Percentiles rank a stretch among this genome's conserved stretches.
These are phyloP conservation scores for Salix suchowensis DNA, from an alignment of 345 rosid species.

Conservation along the genomic window DNA sequence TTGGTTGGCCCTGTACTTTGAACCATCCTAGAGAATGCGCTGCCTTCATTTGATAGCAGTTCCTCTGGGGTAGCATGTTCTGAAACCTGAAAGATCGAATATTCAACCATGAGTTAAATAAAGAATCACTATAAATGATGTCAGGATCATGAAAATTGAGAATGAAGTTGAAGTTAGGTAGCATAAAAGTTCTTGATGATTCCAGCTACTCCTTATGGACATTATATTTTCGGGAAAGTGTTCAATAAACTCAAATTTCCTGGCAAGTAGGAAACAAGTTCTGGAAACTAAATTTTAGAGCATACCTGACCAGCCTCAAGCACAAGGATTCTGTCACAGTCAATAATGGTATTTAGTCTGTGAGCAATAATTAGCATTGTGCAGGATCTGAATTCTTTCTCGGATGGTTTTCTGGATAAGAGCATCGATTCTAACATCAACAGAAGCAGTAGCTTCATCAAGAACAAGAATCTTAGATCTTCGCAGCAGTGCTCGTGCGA, in stretches of 20 bases:
- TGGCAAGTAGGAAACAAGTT: neutral
- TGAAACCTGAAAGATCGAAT: slow-evolving; percentile 13
- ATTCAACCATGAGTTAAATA: neutral
- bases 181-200: neutral
- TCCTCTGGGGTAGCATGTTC: slow-evolving; percentile 31
- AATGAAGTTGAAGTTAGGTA: neutral
- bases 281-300: neutral
- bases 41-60: slow-evolving; percentile 24
- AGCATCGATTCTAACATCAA: slow-evolving; percentile 32
- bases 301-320: slow-evolving; percentile 35
- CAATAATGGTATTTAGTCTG: slow-evolving; percentile 31
- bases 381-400: slow-evolving; percentile 26
- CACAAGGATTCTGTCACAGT: slow-evolving; percentile 29
- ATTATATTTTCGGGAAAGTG: neutral
- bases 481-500: slow-evolving; percentile 28
- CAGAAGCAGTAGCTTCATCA: slow-evolving; percentile 35
- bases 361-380: slow-evolving; percentile 33
- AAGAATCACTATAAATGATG: neutral
- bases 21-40: slow-evolving; percentile 31
- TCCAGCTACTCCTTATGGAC: neutral
- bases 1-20: slow-evolving; percentile 33
- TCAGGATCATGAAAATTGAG: neutral
- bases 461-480: slow-evolving; percentile 32
- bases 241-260: neutral
- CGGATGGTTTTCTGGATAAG: slow-evolving; percentile 30